Evolutionary conservation across 1,139 yeast species (phyloP), one percentile per base, ranked within the genome.

Genomic region (Kodamaea fungicola): DNA sequence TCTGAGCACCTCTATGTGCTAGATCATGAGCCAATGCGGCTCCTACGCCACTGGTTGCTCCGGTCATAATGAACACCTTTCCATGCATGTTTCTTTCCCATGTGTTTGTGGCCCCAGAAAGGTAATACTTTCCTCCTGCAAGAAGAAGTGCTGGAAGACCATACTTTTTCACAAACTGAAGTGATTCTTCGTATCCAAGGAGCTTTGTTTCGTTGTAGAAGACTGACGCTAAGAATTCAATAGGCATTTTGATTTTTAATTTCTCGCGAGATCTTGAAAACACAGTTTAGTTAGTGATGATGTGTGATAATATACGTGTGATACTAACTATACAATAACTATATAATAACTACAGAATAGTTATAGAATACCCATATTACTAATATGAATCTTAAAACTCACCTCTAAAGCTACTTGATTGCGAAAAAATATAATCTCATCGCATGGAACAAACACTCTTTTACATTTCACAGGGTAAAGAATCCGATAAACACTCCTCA

Each of bases 51-150:
- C 94, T 74, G 0, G 98, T 92, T 1, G 95, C 98, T 6, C 98
- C 96, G 0, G 77, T 71, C 8, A 71, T 51, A 34, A 92, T 67
- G 49, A 78, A 86, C 8, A 92, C 97, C 50, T 83, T 80, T 2
- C 98, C 97, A 55, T 92, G 96, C 60, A 92, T 64, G 45, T 89
- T 90, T 42, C 97, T 71, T 46, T 87, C 95, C 95, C 96, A 89
- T 0, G 89, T 84, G 59, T 89, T 92, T 19, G 73, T 50, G 2
- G 87, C 61, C 3, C 97, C 97, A 28, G 82, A 74, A 51, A 83
- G 81, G 62, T 84, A 87, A 55, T 77, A 78, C 56, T 90, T 90
- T 35, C 78, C 40, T 2, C 56, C 50, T 7, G 58, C 53, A 1
- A 55, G 39, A 8, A 26, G 30, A 10, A 37, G 22, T 0, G 73